A percentile compares a stretch with the other conserved stretches of the same genome.
phyloP scores from a whole-genome alignment of 2,329 filamentous ascomycete genomes.

The Cadophora gregata region DNA sequence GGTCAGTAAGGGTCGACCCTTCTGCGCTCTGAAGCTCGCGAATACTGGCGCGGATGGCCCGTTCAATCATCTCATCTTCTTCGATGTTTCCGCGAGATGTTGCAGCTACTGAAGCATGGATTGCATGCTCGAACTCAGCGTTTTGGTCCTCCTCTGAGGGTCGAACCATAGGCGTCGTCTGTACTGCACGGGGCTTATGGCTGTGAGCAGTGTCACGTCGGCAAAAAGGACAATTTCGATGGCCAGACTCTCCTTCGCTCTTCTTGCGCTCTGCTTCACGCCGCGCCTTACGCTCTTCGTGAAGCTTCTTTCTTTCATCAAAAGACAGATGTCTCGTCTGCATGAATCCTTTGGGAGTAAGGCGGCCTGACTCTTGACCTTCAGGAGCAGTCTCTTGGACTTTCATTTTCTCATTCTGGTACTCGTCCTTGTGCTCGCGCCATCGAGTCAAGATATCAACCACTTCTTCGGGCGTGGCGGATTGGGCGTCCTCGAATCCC shows the following conservation, averaged over 20 bases:
- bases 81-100: slow-evolving; percentile 72
- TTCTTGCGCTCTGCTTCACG: slow-evolving; percentile 39
- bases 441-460: slow-evolving; percentile 67
- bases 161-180: slow-evolving; percentile 28
- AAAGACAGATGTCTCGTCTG: slow-evolving; percentile 55
- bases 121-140: slow-evolving; percentile 73
- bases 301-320: slow-evolving; percentile 58
- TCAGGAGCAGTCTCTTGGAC: slow-evolving; percentile 41
- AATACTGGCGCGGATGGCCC: slow-evolving; percentile 76
- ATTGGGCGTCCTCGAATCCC: slow-evolving; percentile 69
- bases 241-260: slow-evolving; percentile 30
- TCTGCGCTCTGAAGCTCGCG: slow-evolving; percentile 56
- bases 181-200: slow-evolving; percentile 34
- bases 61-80: slow-evolving; percentile 75
- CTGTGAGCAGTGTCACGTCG: slow-evolving; percentile 31
- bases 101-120: slow-evolving; percentile 69
- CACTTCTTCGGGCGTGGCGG: slow-evolving; percentile 62
- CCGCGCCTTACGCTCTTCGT: slow-evolving; percentile 52
- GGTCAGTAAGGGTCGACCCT: slow-evolving; percentile 37
- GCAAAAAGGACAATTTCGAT: slow-evolving; percentile 38
- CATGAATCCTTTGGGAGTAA: slow-evolving; percentile 52
- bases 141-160: slow-evolving; percentile 49
- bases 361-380: slow-evolving; percentile 36
- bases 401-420: slow-evolving; percentile 48
- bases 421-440: slow-evolving; percentile 44